phyloP scores from a whole-genome alignment of 2,329 filamentous ascomycete species.

The Apiospora arundinis region DNA sequence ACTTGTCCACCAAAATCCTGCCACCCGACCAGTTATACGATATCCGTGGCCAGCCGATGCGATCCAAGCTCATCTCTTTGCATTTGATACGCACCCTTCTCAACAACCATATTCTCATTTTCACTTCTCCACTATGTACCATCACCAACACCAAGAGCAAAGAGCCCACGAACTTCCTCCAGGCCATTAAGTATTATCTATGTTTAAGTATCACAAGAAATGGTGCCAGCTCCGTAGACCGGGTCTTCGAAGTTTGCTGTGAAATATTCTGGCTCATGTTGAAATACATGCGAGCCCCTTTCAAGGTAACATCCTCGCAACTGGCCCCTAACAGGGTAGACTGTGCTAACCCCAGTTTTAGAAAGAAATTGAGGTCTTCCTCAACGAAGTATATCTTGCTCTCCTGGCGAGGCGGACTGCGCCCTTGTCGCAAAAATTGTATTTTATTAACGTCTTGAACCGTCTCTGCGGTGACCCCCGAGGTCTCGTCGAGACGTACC shows the following conservation, averaged over 20 bases:
- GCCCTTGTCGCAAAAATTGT: slow-evolving; percentile 88
- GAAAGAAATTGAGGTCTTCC: slow-evolving; percentile 97
- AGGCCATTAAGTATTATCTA: slow-evolving; percentile 95
- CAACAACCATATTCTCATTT: slow-evolving; percentile 91
- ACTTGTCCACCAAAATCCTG: slow-evolving; percentile 90
- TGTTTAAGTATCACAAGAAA: slow-evolving; percentile 95
- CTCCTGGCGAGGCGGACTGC: slow-evolving; percentile 88
- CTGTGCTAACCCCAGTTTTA: slow-evolving; percentile 40
- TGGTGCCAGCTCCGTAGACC: slow-evolving; percentile 88
- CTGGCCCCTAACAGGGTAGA: background rate
- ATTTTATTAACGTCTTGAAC: slow-evolving; percentile 86
- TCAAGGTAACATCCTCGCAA: slow-evolving; percentile 71
- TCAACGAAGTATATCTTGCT: slow-evolving; percentile 96
- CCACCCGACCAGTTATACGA: slow-evolving; percentile 92
- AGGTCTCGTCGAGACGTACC: slow-evolving; percentile 90
- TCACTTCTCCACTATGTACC: slow-evolving; percentile 88
- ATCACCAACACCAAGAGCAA: slow-evolving; percentile 91
- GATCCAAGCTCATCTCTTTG: slow-evolving; percentile 92
- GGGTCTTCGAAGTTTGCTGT: slow-evolving; percentile 92
- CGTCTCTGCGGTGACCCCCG: slow-evolving; percentile 85
- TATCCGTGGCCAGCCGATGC: slow-evolving; percentile 92
- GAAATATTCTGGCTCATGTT: slow-evolving; percentile 99
- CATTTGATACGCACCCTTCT: slow-evolving; percentile 95
- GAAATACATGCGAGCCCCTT: slow-evolving; percentile 88
- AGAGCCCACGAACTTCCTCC: slow-evolving; percentile 87